These are phyloP conservation scores for Hypoxylon sp. DNA, from an alignment of 2,329 filamentous ascomycete species.

Conservation along the genomic window DNA sequence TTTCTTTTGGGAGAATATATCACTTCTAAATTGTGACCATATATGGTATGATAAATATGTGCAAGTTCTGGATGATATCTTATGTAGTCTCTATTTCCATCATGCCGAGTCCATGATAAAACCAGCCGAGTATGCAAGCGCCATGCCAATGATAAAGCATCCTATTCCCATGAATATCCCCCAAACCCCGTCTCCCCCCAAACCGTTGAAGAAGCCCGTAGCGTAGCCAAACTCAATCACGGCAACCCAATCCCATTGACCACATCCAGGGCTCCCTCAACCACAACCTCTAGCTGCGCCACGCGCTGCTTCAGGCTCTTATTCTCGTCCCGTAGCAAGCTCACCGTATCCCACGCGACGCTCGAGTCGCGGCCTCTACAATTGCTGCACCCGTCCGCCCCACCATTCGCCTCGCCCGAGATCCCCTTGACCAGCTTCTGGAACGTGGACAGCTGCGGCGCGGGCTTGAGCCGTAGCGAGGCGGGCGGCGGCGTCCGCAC, in stretches of 20 bases:
- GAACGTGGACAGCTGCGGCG: slow-evolving; percentile 61
- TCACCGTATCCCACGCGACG: slow-evolving; percentile 76
- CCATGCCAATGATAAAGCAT: slow-evolving; percentile 20
- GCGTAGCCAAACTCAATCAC: slow-evolving; percentile 24
- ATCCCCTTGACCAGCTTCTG: slow-evolving; percentile 65
- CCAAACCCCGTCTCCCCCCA: slow-evolving; percentile 4
- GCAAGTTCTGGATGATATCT: slow-evolving; percentile 21
- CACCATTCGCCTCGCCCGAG: slow-evolving; percentile 54
- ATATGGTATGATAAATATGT: not conserved
- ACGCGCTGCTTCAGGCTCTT: slow-evolving; percentile 72
- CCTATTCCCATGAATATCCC: not conserved
- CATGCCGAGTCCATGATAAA: not conserved
- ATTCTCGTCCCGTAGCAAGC: slow-evolving; percentile 73
- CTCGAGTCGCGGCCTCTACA: slow-evolving; percentile 72
- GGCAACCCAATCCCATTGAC: slow-evolving; percentile 69
- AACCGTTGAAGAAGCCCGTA: not conserved
- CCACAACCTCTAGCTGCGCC: slow-evolving; percentile 69
- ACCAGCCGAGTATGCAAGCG: slow-evolving; percentile 27
- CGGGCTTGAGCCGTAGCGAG: slow-evolving; percentile 48
- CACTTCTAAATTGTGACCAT: not conserved
- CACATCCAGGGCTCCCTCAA: slow-evolving; percentile 72
- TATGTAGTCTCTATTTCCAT: slow-evolving; percentile 13
- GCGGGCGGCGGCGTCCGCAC: slow-evolving; percentile 28
- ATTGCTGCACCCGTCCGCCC: slow-evolving; percentile 63
- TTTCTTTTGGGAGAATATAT: too few species aligned